These are phyloP conservation scores for Fomitopsis pulvina DNA, from an alignment of 768 basidiomycete genomes.

Conservation along the genomic window DNA sequence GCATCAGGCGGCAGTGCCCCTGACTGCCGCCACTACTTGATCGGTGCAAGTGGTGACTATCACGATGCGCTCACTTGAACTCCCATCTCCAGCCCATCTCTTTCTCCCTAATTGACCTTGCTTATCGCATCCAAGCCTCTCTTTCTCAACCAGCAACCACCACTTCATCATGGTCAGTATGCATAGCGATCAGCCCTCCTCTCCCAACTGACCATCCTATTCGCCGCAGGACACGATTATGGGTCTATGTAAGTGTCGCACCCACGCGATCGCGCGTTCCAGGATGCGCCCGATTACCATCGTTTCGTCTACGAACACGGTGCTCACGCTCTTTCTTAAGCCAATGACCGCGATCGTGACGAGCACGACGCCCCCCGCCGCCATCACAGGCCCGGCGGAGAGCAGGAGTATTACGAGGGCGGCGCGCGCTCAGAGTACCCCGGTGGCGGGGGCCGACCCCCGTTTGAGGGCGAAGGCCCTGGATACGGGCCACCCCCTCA, in stretches of 20 bases:
- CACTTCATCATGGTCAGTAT: neutral
- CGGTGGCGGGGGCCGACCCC: neutral
- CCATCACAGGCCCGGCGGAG: neutral
- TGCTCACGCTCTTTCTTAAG: neutral
- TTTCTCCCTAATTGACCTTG: neutral
- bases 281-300: neutral
- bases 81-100: neutral
- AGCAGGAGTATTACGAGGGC: neutral
- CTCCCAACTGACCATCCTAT: neutral
- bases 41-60: neutral
- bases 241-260: neutral
- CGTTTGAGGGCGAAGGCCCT: neutral
- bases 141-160: neutral
- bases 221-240: neutral
- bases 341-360: slow-evolving; percentile 1
- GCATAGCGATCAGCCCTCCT: neutral
- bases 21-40: neutral
- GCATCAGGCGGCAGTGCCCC: too few relatives aligned
- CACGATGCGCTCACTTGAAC: neutral
- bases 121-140: neutral
- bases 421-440: neutral
- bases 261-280: neutral
- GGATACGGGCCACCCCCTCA: neutral
- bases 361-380: neutral
- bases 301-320: neutral